A percentile compares a stretch with the other conserved stretches of the same genome.
phyloP scores from a whole-genome alignment of 306 rosid species.

The Cyclanthera cordifolia region DNA sequence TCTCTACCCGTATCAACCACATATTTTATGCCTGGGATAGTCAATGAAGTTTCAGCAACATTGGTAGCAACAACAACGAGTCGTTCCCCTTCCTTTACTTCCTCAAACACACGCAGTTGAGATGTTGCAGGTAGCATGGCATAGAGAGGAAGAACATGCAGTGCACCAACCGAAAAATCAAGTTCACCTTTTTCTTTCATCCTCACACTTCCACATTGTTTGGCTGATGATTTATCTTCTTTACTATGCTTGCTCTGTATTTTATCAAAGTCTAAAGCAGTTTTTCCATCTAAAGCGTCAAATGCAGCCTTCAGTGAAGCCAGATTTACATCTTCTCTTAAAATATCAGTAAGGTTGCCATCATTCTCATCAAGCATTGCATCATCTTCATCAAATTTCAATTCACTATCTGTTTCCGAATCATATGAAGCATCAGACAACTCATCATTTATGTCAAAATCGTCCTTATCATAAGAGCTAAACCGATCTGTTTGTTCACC shows the following conservation, averaged over 20 bases:
- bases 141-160: slow-evolving; percentile 78
- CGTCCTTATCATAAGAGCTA: slow-evolving; percentile 54
- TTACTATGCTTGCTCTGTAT: slow-evolving; percentile 17
- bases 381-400: slow-evolving; percentile 34
- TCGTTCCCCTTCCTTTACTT: slow-evolving; percentile 60
- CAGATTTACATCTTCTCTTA: slow-evolving; percentile 42
- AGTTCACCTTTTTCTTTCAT: slow-evolving; percentile 19
- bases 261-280: slow-evolving; percentile 20
- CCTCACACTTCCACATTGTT: slow-evolving; percentile 21
- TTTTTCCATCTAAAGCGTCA: slow-evolving; percentile 46
- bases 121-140: slow-evolving; percentile 83
- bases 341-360: slow-evolving; percentile 25
- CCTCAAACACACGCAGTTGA: slow-evolving; percentile 68
- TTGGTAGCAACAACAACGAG: slow-evolving; percentile 85
- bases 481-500: slow-evolving; percentile 44
- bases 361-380: slow-evolving; percentile 25
- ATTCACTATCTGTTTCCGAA: slow-evolving; percentile 64
- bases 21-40: slow-evolving; percentile 85
- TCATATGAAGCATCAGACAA: slow-evolving; percentile 41
- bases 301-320: slow-evolving; percentile 64
- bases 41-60: slow-evolving; percentile 97
- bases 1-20: slow-evolving; percentile 90
- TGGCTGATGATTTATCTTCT: slow-evolving; percentile 26
- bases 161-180: slow-evolving; percentile 29
- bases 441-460: slow-evolving; percentile 21